Evolutionary conservation across 768 basidiomycete species (phyloP), one percentile per base, ranked within the genome.

Genomic region (Candolleomyces aberdarensis): DNA sequence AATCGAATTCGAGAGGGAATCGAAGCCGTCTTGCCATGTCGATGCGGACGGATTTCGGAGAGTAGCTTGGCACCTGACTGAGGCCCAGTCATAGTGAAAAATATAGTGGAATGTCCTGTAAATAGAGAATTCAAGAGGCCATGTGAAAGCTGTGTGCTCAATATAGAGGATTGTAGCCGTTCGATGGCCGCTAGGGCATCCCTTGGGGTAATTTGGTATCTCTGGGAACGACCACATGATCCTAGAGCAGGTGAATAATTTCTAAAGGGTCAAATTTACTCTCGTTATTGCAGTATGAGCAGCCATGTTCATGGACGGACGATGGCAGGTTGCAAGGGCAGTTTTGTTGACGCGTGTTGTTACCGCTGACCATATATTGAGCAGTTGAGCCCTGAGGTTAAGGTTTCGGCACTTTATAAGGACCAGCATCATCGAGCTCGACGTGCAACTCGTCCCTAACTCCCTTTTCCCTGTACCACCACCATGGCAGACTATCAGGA

Each of bases 401-500:
- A 55, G 60, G 60, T 61, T 61, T 56, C 14, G 15, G 2, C 47
- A 26, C 56, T 57, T 43, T 57, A 48, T 57, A 50, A 41, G 56
- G 48, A 57, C 29, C 55, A 46, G 17, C 46, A 58, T 32, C 63
- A 53, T 32, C 40, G n/a, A 36, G 15, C 19, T 56, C 46, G 26
- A 53, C 22, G 15, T 51, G 44, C 19, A 43, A 39, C 47, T 49
- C 32, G 53, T 22, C 41, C 44, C 41, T 51, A 53, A 20, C 26
- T 47, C 57, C 59, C 32, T 57, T 54, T 61, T 17, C 49, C 53
- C 58, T 56, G 36, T 36, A 36, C 36, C 58, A 61, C 67, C 65
- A 64, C 67, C 65, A 72, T 84, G 83, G 80, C 80, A 5, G 80
- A 82, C 59, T 74, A 76, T 5, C 76, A 78, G 40, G 76, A 76